A percentile compares a stretch with the other conserved stretches of the same genome.
phyloP scores from a whole-genome alignment of 2,329 filamentous ascomycete species.

The Xylaria sp. region DNA sequence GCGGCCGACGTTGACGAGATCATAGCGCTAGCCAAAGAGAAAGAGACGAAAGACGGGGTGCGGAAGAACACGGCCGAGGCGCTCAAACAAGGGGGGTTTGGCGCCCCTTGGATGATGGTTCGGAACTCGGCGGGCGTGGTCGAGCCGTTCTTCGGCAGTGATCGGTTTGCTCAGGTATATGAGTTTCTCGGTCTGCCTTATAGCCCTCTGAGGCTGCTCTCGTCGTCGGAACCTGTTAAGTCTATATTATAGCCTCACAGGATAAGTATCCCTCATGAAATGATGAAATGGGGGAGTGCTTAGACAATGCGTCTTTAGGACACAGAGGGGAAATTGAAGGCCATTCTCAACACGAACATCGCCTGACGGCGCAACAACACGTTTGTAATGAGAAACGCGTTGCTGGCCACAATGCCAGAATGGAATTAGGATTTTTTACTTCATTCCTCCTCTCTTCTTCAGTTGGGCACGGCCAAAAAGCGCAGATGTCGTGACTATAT shows the following conservation, averaged over 20 bases:
- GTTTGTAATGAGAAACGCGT: too few species aligned
- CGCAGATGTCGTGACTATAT: too few species aligned
- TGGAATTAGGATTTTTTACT: too few species aligned
- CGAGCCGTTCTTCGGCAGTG: slow-evolving; percentile 19
- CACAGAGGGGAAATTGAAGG: too few species aligned
- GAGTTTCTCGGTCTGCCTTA: slow-evolving; percentile 15
- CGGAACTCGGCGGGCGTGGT: slow-evolving; percentile 5
- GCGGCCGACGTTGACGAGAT: background rate
- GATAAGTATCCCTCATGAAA: too few species aligned
- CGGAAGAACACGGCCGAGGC: slow-evolving; percentile 11
- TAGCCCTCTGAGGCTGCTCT: slow-evolving; percentile 3
- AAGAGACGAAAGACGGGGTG: background rate
- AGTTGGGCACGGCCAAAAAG: too few species aligned
- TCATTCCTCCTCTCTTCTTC: too few species aligned
- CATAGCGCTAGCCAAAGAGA: slow-evolving; percentile 3
- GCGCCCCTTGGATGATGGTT: slow-evolving; percentile 20
- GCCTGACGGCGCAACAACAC: too few species aligned
- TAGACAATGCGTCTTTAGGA: too few species aligned
- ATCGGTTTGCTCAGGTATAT: slow-evolving; percentile 17
- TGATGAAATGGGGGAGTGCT: too few species aligned
- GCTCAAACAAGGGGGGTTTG: slow-evolving; percentile 11
- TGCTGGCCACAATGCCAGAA: too few species aligned
- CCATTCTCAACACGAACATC: too few species aligned
- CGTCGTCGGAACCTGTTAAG: background rate
- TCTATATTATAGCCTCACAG: slow-evolving; percentile 10